Conservation (phyloP, 148 eudicot genomes). For the Gaultheria prostrata region DNA sequence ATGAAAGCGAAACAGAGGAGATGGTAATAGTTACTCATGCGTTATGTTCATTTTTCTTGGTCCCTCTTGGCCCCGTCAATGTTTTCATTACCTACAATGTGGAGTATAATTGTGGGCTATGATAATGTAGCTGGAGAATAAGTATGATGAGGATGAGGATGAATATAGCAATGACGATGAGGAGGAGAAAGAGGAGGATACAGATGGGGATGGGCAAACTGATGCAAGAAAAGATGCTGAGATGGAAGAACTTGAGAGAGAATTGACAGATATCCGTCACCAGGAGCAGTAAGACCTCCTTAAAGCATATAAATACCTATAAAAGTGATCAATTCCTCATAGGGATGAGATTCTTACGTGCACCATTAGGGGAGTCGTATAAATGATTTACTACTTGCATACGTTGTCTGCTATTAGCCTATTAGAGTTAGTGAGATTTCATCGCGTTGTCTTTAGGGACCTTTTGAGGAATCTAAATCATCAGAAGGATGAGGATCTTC, state of each 20-base stretch:
- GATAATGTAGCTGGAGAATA: constrained; percentile 27
- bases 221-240: constrained; percentile 43
- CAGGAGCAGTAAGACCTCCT: constrained; percentile 68
- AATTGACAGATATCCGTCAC: constrained; percentile 49
- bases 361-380: neutral
- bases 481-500: constrained; percentile 77
- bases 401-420: neutral
- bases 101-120: neutral
- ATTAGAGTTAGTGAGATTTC: neutral
- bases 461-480: constrained; percentile 60
- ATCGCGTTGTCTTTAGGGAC: constrained; percentile 36
- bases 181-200: constrained; percentile 21
- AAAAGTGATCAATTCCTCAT: neutral
- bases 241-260: constrained; percentile 83
- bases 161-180: constrained; percentile 24
- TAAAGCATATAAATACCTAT: neutral
- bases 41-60: neutral
- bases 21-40: constrained; percentile 18
- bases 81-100: neutral
- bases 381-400: neutral
- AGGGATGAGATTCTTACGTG: neutral
- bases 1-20: constrained; percentile 32
- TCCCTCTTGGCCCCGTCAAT: neutral
- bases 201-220: constrained; percentile 17
- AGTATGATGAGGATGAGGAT: constrained; percentile 24